phyloP scores from a whole-genome alignment of 2,329 filamentous ascomycete genomes.

The Rutstroemia sp. region DNA sequence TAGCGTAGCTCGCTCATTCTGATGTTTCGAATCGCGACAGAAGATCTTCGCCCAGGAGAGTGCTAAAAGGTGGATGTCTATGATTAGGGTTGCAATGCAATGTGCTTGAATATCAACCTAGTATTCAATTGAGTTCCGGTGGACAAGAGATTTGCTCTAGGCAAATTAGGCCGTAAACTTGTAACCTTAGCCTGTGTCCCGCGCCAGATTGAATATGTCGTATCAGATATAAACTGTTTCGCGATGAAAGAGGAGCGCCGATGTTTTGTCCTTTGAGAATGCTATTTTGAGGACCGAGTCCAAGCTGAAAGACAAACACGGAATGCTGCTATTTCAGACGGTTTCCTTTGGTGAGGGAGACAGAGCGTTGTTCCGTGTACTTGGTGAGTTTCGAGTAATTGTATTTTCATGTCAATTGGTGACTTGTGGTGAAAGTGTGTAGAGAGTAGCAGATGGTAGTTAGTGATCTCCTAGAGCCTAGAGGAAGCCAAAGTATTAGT shows the following conservation, averaged over 20 bases:
- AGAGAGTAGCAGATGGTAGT: background rate
- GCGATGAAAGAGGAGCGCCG: background rate
- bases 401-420: background rate
- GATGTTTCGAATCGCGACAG: background rate
- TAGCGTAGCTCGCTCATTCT: slow-evolving; percentile 5
- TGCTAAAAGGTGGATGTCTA: background rate
- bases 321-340: too few species aligned
- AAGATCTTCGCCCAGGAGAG: background rate
- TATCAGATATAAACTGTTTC: background rate
- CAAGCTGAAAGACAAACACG: too few species aligned
- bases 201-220: background rate
- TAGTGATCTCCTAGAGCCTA: too few species aligned
- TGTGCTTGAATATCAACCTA: background rate
- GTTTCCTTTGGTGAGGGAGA: too few species aligned
- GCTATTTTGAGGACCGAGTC: background rate
- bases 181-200: background rate
- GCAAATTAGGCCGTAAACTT: background rate
- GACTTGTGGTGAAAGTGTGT: background rate
- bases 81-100: background rate
- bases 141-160: too few species aligned
- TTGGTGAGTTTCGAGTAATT: background rate
- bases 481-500: too few species aligned
- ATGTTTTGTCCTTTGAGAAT: background rate
- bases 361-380: background rate
- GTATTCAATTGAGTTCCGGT: too few species aligned